Evolutionary conservation across 2,329 filamentous ascomycete species (phyloP).

Genomic region (Knufia fluminis): DNA sequence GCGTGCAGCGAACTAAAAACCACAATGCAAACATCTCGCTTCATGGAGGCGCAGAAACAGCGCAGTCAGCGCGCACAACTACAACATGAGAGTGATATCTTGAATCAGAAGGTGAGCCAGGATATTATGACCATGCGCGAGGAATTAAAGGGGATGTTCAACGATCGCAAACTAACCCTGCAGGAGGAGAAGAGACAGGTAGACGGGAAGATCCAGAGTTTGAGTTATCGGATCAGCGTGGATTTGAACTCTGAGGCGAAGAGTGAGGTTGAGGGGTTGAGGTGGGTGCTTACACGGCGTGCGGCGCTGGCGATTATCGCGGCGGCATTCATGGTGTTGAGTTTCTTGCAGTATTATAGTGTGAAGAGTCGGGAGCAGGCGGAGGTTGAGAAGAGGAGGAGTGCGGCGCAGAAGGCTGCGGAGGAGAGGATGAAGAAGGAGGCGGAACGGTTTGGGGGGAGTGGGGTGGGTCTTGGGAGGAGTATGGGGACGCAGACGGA

Average conservation of each 20-base stretch:
- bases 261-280: slow-evolving; percentile 79
- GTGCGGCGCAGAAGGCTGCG: slow-evolving; percentile 25
- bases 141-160: slow-evolving; percentile 89
- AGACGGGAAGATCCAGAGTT: slow-evolving; percentile 82
- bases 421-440: slow-evolving; percentile 15
- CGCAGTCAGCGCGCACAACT: slow-evolving; percentile 74
- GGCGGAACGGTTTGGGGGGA: slow-evolving; percentile 7
- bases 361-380: slow-evolving; percentile 30
- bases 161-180: slow-evolving; percentile 88
- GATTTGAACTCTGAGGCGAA: slow-evolving; percentile 80
- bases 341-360: slow-evolving; percentile 9
- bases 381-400: slow-evolving; percentile 29
- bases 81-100: slow-evolving; percentile 91
- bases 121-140: slow-evolving; percentile 76
- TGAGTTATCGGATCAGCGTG: slow-evolving; percentile 94
- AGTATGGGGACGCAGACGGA: slow-evolving; percentile 17
- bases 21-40: slow-evolving; percentile 71
- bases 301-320: slow-evolving; percentile 51
- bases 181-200: slow-evolving; percentile 76
- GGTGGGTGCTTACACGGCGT: slow-evolving; percentile 71
- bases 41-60: slow-evolving; percentile 68
- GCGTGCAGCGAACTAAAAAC: slow-evolving; percentile 86
- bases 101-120: slow-evolving; percentile 75
- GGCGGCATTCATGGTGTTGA: slow-evolving; percentile 36
- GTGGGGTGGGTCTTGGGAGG: slow-evolving; percentile 14